phyloP scores from a whole-genome alignment of 148 eudicot genomes.

The Persicaria tinctoria region DNA sequence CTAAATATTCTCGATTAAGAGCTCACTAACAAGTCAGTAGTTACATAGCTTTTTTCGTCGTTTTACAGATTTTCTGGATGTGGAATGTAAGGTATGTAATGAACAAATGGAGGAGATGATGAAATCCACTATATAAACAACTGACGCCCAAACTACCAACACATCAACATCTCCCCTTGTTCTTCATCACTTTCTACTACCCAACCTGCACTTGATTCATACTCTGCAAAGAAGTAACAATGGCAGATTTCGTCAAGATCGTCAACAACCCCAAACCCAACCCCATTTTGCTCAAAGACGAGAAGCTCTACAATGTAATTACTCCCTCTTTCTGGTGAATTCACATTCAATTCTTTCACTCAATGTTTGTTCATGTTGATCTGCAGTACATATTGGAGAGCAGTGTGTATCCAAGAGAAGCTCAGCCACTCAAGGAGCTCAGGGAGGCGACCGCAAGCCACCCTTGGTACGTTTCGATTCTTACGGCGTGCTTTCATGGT shows the following conservation, averaged over 20 bases:
- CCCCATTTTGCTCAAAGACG: background rate
- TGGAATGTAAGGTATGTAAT: no score
- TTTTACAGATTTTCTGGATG: no score
- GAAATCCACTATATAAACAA: no score
- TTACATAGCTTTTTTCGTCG: no score
- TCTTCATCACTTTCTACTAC: no score
- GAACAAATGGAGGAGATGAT: no score
- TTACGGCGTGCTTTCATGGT: background rate
- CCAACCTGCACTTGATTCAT: no score
- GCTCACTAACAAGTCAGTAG: no score
- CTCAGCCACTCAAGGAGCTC: conserved; percentile 22
- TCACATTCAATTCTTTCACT: background rate
- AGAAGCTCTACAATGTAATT: background rate
- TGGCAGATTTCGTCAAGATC: background rate
- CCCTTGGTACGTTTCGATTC: conserved; percentile 13
- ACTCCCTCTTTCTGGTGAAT: background rate
- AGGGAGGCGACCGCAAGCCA: conserved; percentile 23
- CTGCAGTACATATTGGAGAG: conserved; percentile 27
- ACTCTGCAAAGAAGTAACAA: background rate
- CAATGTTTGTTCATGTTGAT: background rate
- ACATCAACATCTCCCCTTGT: no score
- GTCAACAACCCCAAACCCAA: background rate
- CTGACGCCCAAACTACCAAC: no score
- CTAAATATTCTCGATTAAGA: no score
- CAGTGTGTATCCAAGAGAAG: conserved; percentile 27